Conservation (phyloP, 345 rosid genomes). For the Eucalyptus tenuipes region DNA sequence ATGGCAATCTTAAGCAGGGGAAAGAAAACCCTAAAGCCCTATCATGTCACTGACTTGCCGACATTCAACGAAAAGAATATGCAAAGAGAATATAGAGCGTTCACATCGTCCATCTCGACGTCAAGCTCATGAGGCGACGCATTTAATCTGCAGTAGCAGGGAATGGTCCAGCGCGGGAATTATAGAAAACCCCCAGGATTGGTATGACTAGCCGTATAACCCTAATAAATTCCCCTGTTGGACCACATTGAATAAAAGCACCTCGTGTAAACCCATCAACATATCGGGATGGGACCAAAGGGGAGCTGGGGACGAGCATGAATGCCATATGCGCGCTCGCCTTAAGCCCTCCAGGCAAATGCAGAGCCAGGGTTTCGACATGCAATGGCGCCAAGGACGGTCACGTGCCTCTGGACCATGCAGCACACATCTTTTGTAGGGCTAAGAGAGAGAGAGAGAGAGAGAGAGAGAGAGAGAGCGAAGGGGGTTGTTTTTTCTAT, state of each 20-base stretch:
- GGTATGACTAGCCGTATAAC: not conserved
- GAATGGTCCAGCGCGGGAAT: conserved; percentile 9
- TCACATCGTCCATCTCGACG: not conserved
- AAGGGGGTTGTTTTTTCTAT: not conserved
- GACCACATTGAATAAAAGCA: conserved; percentile 28
- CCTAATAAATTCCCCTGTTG: not conserved
- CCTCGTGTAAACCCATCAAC: not conserved
- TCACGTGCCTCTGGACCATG: conserved; percentile 39
- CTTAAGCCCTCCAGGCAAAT: not conserved
- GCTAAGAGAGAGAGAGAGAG: not conserved
- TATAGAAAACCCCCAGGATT: not conserved
- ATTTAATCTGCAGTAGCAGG: not conserved
- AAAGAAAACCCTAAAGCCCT: not conserved
- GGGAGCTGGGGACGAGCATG: not conserved
- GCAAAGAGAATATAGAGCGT: not conserved
- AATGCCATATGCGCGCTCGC: conserved; percentile 2
- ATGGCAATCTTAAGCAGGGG: not conserved
- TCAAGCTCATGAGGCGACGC: not conserved
- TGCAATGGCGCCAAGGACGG: not conserved
- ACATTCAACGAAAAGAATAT: not conserved
- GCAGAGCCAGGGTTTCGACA: not conserved
- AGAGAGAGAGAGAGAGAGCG: not conserved
- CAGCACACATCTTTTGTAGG: not conserved
- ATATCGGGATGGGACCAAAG: conserved; percentile 20
- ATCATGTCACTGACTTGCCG: not conserved